Percentiles rank a stretch among this genome's conserved stretches.
Evolutionary conservation across 140 eudicot species (phyloP).

Genomic region (Cichorium intybus): DNA sequence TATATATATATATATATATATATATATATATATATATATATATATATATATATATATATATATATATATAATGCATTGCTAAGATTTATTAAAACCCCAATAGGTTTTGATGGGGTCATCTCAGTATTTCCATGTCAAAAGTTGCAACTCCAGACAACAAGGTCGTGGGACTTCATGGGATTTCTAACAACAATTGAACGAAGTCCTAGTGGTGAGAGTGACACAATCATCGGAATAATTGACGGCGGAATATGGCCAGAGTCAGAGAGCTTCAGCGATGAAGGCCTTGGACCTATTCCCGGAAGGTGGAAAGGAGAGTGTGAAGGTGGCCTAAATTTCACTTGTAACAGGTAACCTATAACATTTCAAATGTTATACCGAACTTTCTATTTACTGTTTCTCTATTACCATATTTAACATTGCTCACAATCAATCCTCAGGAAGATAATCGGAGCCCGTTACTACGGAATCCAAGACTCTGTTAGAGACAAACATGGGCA

Average conservation of each 20-base stretch:
- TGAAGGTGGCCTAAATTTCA: conserved; percentile 5
- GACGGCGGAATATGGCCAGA: conserved; percentile 31
- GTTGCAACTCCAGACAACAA: conserved; percentile 13
- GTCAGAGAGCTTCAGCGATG: too few species aligned
- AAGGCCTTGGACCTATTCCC: conserved; percentile 25
- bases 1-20: too few species aligned
- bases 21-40: too few species aligned
- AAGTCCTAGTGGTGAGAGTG: conserved; percentile 9
- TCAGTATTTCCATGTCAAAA: conserved; percentile 10
- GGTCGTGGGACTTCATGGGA: too few species aligned
- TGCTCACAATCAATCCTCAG: background rate
- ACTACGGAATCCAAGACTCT: too few species aligned
- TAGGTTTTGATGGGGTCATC: conserved; percentile 14
- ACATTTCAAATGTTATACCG: background rate
- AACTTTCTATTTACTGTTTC: too few species aligned
- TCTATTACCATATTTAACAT: too few species aligned
- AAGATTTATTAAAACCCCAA: too few species aligned
- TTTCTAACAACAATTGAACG: background rate
- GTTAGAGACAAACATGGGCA: too few species aligned
- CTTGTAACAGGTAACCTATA: conserved; percentile 22
- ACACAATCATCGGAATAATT: conserved; percentile 19
- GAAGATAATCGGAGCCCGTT: background rate
- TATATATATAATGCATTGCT: too few species aligned
- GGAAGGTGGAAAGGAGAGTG: conserved; percentile 31
- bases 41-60: too few species aligned